phyloP scores from a whole-genome alignment of 352 stramenopile genomes.

The Globisporangium takayamanum region DNA sequence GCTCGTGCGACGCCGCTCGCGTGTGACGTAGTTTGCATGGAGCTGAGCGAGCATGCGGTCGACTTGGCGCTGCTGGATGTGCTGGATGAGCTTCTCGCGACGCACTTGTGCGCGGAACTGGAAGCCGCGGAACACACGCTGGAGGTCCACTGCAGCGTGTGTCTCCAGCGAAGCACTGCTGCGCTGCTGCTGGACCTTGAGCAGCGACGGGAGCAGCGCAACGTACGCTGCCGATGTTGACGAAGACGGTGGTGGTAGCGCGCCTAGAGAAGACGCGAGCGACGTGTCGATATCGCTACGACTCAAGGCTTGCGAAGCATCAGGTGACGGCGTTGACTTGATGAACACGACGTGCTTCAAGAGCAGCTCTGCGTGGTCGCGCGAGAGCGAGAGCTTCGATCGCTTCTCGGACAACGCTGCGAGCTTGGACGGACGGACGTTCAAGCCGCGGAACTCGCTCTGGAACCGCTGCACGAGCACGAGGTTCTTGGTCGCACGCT shows the following conservation, averaged over 20 bases:
- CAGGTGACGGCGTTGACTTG: not conserved
- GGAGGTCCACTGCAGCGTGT: slow-evolving; percentile 31
- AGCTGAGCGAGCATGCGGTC: slow-evolving; percentile 30
- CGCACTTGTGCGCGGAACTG: slow-evolving; percentile 41
- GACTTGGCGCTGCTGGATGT: slow-evolving; percentile 45
- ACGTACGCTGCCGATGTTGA: slow-evolving; percentile 13
- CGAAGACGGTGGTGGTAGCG: not conserved
- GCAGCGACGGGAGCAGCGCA: slow-evolving; percentile 34
- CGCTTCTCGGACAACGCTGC: slow-evolving; percentile 27
- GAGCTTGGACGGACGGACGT: slow-evolving; percentile 30
- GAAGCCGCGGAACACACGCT: slow-evolving; percentile 53
- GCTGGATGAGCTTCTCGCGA: slow-evolving; percentile 30
- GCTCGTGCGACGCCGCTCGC: slow-evolving; percentile 38
- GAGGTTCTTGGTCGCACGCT: slow-evolving; percentile 2
- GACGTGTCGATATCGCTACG: not conserved
- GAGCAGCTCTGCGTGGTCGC: slow-evolving; percentile 37
- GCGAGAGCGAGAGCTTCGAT: slow-evolving; percentile 31
- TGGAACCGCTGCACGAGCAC: slow-evolving; percentile 34
- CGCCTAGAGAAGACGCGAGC: not conserved
- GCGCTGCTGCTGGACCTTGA: slow-evolving; percentile 35
- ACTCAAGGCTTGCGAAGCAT: not conserved
- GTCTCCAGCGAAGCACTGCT: slow-evolving; percentile 13
- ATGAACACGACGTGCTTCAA: slow-evolving; percentile 46
- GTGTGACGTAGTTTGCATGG: slow-evolving; percentile 23
- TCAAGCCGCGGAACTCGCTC: slow-evolving; percentile 34